These are phyloP conservation scores for Aspergillus bombycis DNA, from an alignment of 2,329 filamentous ascomycete genomes.

Conservation along the genomic window DNA sequence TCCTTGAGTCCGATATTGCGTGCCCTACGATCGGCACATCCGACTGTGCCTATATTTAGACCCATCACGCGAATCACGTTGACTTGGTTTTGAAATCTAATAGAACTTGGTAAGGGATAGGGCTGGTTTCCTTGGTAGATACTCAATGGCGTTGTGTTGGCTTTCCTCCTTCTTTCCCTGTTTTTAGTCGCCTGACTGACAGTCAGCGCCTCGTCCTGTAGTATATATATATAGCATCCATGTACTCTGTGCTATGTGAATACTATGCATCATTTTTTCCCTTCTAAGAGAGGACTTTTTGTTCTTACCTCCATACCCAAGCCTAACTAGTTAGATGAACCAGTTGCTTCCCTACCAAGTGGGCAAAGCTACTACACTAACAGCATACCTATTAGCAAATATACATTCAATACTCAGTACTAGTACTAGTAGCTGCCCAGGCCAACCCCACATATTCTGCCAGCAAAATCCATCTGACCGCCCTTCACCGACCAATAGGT, in stretches of 20 bases:
- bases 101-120: conserved; percentile 2
- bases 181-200: neutral
- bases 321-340: neutral
- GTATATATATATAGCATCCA: neutral
- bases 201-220: neutral
- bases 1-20: neutral
- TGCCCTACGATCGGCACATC: neutral
- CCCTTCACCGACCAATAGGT: conserved; percentile 9
- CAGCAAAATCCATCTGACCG: conserved; percentile 24
- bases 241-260: neutral
- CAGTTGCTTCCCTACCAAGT: neutral
- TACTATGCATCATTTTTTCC: neutral
- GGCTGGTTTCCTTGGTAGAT: conserved; percentile 9
- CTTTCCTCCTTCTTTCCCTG: neutral
- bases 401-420: neutral
- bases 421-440: neutral
- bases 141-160: conserved; percentile 6
- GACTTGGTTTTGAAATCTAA: neutral
- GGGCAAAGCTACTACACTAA: neutral
- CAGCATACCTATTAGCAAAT: neutral
- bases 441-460: conserved; percentile 29
- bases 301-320: neutral
- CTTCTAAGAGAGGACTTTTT: neutral
- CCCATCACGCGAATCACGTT: neutral
- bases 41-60: neutral